Evolutionary conservation across 2,329 filamentous ascomycete genomes (phyloP), one percentile per base, ranked within the genome.

Genomic region (Paraphoma chrysanthemicola): DNA sequence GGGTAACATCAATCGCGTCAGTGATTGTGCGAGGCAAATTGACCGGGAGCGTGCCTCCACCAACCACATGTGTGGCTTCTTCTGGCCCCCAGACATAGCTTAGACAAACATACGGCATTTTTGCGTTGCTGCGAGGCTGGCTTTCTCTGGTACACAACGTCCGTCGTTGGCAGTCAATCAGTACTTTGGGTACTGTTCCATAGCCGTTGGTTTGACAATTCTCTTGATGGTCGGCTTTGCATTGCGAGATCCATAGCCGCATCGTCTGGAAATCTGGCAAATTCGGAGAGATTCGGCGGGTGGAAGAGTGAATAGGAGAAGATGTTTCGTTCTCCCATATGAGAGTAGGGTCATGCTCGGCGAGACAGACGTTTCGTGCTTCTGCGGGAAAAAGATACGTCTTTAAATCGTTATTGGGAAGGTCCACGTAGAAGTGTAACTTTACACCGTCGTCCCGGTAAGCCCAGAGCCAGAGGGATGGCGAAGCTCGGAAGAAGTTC

Each of bases 61-160:
- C 2, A 8, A 11, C 9, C 6, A 17, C 7, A 4, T 42, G 4
- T 4, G 7, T 31, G 8, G 36, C 9, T 30, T 5, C 14, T 1
- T 16, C 12, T 4, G 36, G 12, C 12, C 44, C 51, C 36, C 51
- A 54, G 10, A 54, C 44, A 29, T 54, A 54, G 51, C 45, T 54
- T 16, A 54, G 17, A 9, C 42, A 45, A 6, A 29, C 39, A 23
- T 54, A 54, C 5, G 50, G 50, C 9, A 11, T 11, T 14, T 41
- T 16, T 11, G 18, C 30, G 17, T 18, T 44, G n/a, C 16, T 6
- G 17, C 48, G 44, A 23, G 2, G 23, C 23, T 23, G 23, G 23
- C 5, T 23, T 5, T 23, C 23, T 23, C 23, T 23, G 23, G 23
- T 23, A 23, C 23, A 23, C 23, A 51, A 29, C 16, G 5, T 9